Conservation (phyloP, 345 rosid species). For the Orychophragmus violaceus region DNA sequence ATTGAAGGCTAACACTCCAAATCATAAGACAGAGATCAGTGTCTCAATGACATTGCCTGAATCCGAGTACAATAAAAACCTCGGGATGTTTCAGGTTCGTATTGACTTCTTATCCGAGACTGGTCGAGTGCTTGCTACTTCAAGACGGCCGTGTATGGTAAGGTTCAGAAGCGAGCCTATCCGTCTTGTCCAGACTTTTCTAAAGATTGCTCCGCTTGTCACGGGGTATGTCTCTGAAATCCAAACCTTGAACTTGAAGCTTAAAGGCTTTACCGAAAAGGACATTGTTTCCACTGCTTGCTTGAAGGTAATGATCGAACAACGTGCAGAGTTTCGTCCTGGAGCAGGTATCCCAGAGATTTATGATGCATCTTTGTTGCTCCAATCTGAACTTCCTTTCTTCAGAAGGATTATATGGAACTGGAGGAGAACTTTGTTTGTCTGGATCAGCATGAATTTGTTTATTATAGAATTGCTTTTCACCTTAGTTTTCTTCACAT, state of each 20-base stretch:
- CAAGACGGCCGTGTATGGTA: slow-evolving; percentile 60
- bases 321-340: slow-evolving; percentile 55
- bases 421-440: slow-evolving; percentile 64
- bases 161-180: slow-evolving; percentile 62
- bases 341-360: slow-evolving; percentile 83
- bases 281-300: slow-evolving; percentile 43
- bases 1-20: background rate
- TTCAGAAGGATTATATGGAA: slow-evolving; percentile 59
- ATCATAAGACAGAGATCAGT: slow-evolving; percentile 10
- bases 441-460: slow-evolving; percentile 47
- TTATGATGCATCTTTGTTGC: slow-evolving; percentile 52
- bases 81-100: slow-evolving; percentile 83
- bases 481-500: slow-evolving; percentile 47
- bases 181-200: slow-evolving; percentile 46
- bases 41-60: slow-evolving; percentile 49
- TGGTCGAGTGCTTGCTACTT: slow-evolving; percentile 53
- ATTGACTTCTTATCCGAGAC: slow-evolving; percentile 52
- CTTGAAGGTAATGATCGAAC: slow-evolving; percentile 48
- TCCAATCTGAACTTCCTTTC: slow-evolving; percentile 55
- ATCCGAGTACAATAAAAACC: slow-evolving; percentile 67
- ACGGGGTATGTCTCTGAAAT: slow-evolving; percentile 65
- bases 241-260: slow-evolving; percentile 51
- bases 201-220: slow-evolving; percentile 60
- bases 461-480: slow-evolving; percentile 43
- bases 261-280: slow-evolving; percentile 48